Conservation (phyloP, 225 moss, liverwort and hornwort genomes). For the Neckera pumila region DNA sequence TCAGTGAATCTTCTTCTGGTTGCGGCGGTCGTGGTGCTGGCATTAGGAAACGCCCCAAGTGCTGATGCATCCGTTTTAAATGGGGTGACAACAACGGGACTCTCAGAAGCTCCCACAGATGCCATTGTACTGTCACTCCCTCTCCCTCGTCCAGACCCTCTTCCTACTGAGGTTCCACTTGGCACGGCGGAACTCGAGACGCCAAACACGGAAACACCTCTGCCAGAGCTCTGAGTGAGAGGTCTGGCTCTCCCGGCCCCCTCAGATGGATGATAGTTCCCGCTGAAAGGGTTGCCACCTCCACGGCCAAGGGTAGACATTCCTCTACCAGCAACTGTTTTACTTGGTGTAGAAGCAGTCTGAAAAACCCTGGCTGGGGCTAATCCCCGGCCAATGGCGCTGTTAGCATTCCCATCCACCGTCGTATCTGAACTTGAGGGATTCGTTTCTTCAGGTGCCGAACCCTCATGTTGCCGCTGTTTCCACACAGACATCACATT, state of each 20-base stretch:
- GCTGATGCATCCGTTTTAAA: constrained; percentile 96
- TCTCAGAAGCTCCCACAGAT: constrained; percentile 30
- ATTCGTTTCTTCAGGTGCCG: constrained; percentile 36
- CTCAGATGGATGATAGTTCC: constrained; percentile 69
- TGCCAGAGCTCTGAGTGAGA: constrained; percentile 23
- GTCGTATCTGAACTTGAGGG: constrained; percentile 23
- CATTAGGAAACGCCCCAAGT: constrained; percentile 68
- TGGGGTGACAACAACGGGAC: constrained; percentile 41
- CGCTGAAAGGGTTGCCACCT: constrained; percentile 60
- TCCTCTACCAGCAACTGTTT: constrained; percentile 43
- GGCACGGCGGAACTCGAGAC: constrained; percentile 1
- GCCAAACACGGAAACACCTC: constrained; percentile 53
- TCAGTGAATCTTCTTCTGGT: constrained; percentile 84
- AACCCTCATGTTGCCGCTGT: constrained; percentile 84
- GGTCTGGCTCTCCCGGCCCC: constrained; percentile 64
- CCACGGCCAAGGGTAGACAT: constrained; percentile 58
- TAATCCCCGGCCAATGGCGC: constrained; percentile 14
- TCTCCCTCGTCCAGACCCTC: constrained; percentile 62
- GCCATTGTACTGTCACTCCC: constrained; percentile 31
- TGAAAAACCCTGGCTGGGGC: constrained; percentile 29
- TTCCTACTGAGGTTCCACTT: constrained; percentile 36
- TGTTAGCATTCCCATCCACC: constrained; percentile 27
- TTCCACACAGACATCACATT: constrained; percentile 97
- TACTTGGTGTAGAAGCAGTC: constrained; percentile 11
- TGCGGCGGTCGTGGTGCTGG: constrained; percentile 37